Evolutionary conservation across 73 alveolate species (phyloP).

Genomic region (Paramecium pentaurelia): DNA sequence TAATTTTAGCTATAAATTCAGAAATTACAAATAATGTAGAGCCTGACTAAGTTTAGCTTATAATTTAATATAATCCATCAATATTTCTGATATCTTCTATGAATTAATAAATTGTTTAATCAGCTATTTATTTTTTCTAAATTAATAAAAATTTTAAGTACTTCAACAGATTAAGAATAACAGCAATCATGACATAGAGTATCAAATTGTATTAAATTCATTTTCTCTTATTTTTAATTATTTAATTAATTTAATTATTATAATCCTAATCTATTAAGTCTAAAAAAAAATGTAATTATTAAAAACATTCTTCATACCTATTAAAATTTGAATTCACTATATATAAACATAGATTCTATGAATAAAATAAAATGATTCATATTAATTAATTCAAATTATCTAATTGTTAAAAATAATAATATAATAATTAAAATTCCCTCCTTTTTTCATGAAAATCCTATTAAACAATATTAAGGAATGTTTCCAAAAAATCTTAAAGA

Average conservation of each 20-base stretch:
- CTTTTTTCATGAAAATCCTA: not conserved
- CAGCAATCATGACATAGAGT: not conserved
- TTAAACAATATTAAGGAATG: slow-evolving; percentile 34
- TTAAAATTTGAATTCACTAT: too few species aligned
- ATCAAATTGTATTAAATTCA: not conserved
- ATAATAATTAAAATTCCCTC: not conserved
- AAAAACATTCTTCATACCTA: not conserved
- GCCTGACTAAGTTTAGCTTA: not conserved
- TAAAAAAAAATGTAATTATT: not conserved
- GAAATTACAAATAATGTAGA: slow-evolving; percentile 29
- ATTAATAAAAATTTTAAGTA: not conserved
- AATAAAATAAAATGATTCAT: not conserved
- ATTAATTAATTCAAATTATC: not conserved
- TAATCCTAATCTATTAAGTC: not conserved
- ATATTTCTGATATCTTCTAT: slow-evolving; percentile 11
- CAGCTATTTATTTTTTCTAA: not conserved
- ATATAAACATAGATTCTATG: not conserved
- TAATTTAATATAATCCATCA: not conserved
- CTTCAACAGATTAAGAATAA: not conserved
- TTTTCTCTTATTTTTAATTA: not conserved
- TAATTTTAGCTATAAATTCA: slow-evolving; percentile 2
- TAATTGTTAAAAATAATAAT: not conserved
- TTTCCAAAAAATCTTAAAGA: not conserved
- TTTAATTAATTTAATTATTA: not conserved
- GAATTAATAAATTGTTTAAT: not conserved